A percentile compares a stretch with the other conserved stretches of the same genome.
Conservation (phyloP, 768 basidiomycete genomes). For the Nevesoporus exiguus region DNA sequence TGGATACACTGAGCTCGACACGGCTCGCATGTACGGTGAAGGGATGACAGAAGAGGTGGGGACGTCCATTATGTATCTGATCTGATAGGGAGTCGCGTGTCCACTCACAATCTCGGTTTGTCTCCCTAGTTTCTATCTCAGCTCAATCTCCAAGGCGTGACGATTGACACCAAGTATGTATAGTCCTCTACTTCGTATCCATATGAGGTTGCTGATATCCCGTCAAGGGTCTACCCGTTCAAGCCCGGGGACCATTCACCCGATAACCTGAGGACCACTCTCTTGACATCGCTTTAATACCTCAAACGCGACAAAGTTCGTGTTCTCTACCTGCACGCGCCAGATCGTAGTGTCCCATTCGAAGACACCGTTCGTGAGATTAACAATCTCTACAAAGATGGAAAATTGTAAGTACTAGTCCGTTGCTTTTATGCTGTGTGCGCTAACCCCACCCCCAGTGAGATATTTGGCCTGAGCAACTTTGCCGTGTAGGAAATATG, state of each 20-base stretch:
- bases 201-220: conserved; percentile 1
- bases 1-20: conserved; percentile 48
- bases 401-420: conserved; percentile 44
- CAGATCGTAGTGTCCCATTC: conserved; percentile 55
- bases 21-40: conserved; percentile 46
- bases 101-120: too few relatives aligned
- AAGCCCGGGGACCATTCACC: conserved; percentile 43
- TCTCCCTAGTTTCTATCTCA: conserved; percentile 35
- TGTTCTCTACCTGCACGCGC: conserved; percentile 58
- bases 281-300: conserved; percentile 43
- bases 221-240: conserved; percentile 38
- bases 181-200: background rate
- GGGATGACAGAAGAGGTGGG: conserved; percentile 54
- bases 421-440: background rate
- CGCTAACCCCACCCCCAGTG: conserved; percentile 28
- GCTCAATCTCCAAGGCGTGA: conserved; percentile 38
- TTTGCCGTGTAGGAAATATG: conserved; percentile 52
- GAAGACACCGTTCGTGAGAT: conserved; percentile 53
- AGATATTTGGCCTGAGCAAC: conserved; percentile 63
- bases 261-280: conserved; percentile 39
- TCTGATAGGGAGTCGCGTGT: too few relatives aligned
- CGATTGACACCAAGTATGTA: conserved; percentile 48
- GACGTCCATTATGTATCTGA: too few relatives aligned
- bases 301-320: conserved; percentile 46
- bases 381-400: conserved; percentile 54